Base-by-base conservation (phyloP, 139 green algal species). In the Parachlorella kessleri region DNA sequence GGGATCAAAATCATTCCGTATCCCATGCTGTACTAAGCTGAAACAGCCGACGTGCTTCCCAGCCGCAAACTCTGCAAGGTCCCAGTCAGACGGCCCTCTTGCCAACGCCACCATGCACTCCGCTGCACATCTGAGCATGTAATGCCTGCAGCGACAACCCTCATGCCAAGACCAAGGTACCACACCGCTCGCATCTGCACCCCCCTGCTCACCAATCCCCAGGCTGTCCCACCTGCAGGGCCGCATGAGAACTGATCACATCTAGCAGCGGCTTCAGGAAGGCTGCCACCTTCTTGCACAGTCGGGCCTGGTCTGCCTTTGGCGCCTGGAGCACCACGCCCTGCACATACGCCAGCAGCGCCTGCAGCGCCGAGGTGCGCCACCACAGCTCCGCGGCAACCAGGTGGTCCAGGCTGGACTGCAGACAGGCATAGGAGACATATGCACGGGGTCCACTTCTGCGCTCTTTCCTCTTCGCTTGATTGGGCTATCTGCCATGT, bases 311-410 rank as follows among this genome's bases (percentile, higher is more conserved):
- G n/a, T 80, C 66, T 26, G 40, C 21, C 3, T 68, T 37, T 0
- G 33, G 24, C 23, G 71, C 72, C 1, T 48, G 36, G 2, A 75
- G 75, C 70, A 91, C 38, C 3, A 85, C 77, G 0, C 73, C 72
- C 8, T 70, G 2, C 23, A 92, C 55, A 76, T 87, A 91, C 9
- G 88, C 87, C 55, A 74, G 66, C 38, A 97, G 80, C 5, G 93
- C 86, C 74, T 94, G 84, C 63, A 96, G 81, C 4, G 92, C 93
- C 32, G 87, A 86, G 2, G 83, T 67, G 6, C 91, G 83, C 93
- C 93, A 97, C 90, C 90, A 94, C 54, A 94, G 72, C 80, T 94
- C 84, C 77, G 90, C 79, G 18, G 90, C 85, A 33, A 94, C 71
- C 35, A 89, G 85, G 30, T 80, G n/a, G 33, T 95, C 91, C 33